Percentiles rank a stretch among this genome's conserved stretches.
phyloP scores from a whole-genome alignment of 1,139 yeast species.

The Diutina pseudorugosa region DNA sequence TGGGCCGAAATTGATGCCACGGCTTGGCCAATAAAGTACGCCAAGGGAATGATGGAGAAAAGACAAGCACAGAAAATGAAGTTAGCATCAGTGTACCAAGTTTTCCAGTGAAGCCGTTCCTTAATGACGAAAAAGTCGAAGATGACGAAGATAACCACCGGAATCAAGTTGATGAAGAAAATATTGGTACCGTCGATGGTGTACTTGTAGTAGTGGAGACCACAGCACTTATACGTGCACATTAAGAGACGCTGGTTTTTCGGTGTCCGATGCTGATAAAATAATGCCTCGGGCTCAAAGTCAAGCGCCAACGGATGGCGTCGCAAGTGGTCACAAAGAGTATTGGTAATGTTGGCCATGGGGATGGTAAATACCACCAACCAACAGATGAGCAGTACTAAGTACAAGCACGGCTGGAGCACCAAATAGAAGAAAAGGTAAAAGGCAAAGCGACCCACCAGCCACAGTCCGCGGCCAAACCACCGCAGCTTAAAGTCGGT shows the following conservation, averaged over 20 bases:
- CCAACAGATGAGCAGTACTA: constrained; percentile 62
- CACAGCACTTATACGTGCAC: constrained; percentile 90
- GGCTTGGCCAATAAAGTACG: constrained; percentile 96
- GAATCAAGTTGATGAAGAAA: constrained; percentile 74
- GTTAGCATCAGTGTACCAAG: constrained; percentile 46
- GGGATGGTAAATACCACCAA: constrained; percentile 82
- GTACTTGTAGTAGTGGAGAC: constrained; percentile 85
- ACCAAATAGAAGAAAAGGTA: constrained; percentile 60
- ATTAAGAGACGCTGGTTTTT: constrained; percentile 33
- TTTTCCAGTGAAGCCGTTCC: constrained; percentile 33
- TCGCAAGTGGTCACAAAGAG: constrained; percentile 63
- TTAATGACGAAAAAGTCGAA: constrained; percentile 60
- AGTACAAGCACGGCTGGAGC: constrained; percentile 53
- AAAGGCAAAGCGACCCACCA: constrained; percentile 67
- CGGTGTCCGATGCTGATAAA: constrained; percentile 21
- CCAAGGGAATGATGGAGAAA: constrained; percentile 81
- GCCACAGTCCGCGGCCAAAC: constrained; percentile 94
- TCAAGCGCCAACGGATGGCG: constrained; percentile 83
- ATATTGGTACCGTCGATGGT: constrained; percentile 95
- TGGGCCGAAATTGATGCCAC: constrained; percentile 98
- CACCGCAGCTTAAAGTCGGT: constrained; percentile 43
- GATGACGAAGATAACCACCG: constrained; percentile 73
- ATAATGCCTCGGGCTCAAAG: constrained; percentile 49
- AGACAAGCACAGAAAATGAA: constrained; percentile 65
- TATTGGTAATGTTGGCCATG: constrained; percentile 61